Evolutionary conservation across 441 rosid species (phyloP), one percentile per base, ranked within the genome.

Genomic region (Arabidopsis lyrata): DNA sequence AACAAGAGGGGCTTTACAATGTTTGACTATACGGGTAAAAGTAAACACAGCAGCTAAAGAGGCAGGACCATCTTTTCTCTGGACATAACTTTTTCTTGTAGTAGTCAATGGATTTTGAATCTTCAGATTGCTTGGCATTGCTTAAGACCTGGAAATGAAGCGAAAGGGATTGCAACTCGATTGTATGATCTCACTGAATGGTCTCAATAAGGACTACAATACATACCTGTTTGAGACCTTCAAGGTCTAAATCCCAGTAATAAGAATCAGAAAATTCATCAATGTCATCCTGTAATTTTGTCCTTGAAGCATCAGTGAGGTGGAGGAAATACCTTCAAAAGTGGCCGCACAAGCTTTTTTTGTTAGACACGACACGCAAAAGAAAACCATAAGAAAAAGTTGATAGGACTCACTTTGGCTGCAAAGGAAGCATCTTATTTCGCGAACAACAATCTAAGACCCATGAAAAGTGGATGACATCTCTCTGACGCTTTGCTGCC

Each of bases 381-480:
- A 49, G 56, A 48, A 38, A 57, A 48, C 20, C 64, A 41, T 5
- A 57, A 73, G 49, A 29, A 66, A 73, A 73, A 48, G 50, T 54
- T 63, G 59, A 42, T 34, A 59, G 31, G 44, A 79, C 92, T 72
- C 65, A 93, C 99, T 88, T 95, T 57, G 95, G 97, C 86, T 84
- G 95, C 72, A 95, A 82, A 63, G 92, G 97, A 63, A 95, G 89
- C 73, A 87, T 91, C 71, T 74, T 86, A 78, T 86, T 90, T 68
- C 83, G 86, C 45, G 90, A 85, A 81, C 97, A 88, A 74, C 95
- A 93, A 80, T 90, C 98, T 74, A 91, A 68, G 70, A 91, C 69
- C 99, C 99, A 95, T 66, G 99, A 88, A 78, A 75, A 86, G 82
- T 91, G 90, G 80, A 95, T 88, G 63, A 95, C 77, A 82, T 95